Conservation (phyloP, 2,329 filamentous ascomycete genomes). For the Huntiella omanensis region DNA sequence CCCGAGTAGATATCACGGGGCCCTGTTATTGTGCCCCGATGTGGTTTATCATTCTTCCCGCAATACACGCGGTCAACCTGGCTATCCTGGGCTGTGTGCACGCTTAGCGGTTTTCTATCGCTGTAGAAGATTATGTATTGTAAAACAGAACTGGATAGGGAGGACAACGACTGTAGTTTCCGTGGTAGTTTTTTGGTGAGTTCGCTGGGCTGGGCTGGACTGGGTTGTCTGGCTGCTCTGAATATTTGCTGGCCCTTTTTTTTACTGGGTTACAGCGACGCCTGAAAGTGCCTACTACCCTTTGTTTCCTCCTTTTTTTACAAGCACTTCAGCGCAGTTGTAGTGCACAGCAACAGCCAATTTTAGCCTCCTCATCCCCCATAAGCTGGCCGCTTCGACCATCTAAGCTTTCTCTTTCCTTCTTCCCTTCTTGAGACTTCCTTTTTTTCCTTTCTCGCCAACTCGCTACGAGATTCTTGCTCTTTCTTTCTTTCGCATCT, state of each 20-base stretch:
- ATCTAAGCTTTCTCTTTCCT: constrained; percentile 7
- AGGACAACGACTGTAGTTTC: too few relatives aligned
- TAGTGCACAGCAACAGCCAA: not conserved
- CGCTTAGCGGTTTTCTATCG: too few relatives aligned
- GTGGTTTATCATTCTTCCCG: not conserved
- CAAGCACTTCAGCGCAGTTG: not conserved
- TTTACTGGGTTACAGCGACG: too few relatives aligned
- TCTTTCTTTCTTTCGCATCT: constrained; percentile 6
- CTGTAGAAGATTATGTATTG: too few relatives aligned
- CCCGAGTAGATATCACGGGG: too few relatives aligned
- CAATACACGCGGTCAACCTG: too few relatives aligned
- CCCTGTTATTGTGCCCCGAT: not conserved
- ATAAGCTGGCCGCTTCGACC: constrained; percentile 1
- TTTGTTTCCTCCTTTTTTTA: constrained; percentile 9
- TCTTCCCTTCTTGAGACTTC: constrained; percentile 1
- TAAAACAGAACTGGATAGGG: too few relatives aligned
- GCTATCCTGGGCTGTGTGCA: too few relatives aligned
- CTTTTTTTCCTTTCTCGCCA: constrained; percentile 5
- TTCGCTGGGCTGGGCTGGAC: too few relatives aligned
- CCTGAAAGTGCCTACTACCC: not conserved
- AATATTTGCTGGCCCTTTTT: too few relatives aligned
- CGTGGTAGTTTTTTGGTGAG: too few relatives aligned
- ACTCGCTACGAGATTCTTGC: constrained; percentile 1
- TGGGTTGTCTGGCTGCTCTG: too few relatives aligned
- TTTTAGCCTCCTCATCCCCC: not conserved